phyloP scores from a whole-genome alignment of 352 stramenopile genomes.

The Phytophthora colocasiae region DNA sequence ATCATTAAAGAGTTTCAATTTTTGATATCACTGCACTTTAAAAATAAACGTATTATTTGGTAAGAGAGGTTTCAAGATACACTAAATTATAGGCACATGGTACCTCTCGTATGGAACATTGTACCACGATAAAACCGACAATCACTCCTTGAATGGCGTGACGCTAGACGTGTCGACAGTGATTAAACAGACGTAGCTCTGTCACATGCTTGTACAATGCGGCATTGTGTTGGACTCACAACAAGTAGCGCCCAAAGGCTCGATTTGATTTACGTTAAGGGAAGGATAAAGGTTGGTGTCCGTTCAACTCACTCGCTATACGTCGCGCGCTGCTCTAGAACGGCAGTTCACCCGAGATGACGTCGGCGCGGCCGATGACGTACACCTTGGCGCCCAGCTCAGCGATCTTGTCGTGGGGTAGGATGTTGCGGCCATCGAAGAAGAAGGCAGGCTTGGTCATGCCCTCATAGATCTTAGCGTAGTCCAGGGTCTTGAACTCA shows the following conservation, averaged over 20 bases:
- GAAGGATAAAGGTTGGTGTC: slow-evolving; percentile 23
- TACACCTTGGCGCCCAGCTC: slow-evolving; percentile 99
- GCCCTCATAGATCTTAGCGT: slow-evolving; percentile 93
- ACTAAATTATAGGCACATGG: not conserved
- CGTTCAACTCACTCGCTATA: slow-evolving; percentile 11
- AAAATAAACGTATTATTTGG: not conserved
- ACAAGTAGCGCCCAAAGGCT: slow-evolving; percentile 21
- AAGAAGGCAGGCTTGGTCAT: slow-evolving; percentile 99
- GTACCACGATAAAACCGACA: not conserved
- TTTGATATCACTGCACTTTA: not conserved
- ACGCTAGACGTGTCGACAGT: no score
- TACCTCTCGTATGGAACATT: not conserved
- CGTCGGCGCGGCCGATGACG: slow-evolving; percentile 92
- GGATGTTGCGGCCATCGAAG: slow-evolving; percentile 99
- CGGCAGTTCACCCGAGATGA: slow-evolving; percentile 69
- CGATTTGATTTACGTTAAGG: slow-evolving; percentile 34
- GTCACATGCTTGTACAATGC: not conserved
- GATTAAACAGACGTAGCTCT: no score
- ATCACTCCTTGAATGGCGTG: no score
- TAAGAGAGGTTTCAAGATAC: not conserved
- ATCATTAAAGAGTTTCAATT: not conserved
- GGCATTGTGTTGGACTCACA: slow-evolving; percentile 7
- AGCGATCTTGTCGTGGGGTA: slow-evolving; percentile 94
- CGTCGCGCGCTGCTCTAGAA: slow-evolving; percentile 49
- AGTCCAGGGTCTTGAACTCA: slow-evolving; percentile 98